phyloP scores from a whole-genome alignment of 352 stramenopile genomes.

The Pythium aristosporum region DNA sequence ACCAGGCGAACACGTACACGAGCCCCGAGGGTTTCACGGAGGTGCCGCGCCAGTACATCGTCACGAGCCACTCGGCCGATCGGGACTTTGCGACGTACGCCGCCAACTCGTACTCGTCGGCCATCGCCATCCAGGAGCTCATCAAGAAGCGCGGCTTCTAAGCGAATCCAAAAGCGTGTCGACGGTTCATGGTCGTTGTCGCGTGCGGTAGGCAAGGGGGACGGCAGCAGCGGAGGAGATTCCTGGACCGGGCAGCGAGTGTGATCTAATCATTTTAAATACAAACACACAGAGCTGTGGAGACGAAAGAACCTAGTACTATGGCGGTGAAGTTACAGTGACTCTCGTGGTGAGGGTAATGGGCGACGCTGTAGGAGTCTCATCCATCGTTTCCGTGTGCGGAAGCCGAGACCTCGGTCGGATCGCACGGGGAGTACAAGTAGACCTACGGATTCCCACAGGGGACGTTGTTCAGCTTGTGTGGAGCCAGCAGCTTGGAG shows the following conservation, averaged over 20 bases:
- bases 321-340: too few relatives aligned
- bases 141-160: conserved; percentile 83
- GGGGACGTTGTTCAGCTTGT: not conserved
- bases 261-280: not conserved
- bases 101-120: conserved; percentile 85
- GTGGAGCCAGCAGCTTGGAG: not conserved
- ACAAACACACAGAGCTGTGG: not conserved
- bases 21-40: conserved; percentile 66
- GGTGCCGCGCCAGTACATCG: conserved; percentile 73
- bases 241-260: not conserved
- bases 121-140: conserved; percentile 76
- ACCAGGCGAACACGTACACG: conserved; percentile 59
- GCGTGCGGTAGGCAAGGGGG: not conserved
- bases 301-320: not conserved
- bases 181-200: not conserved
- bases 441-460: conserved; percentile 40
- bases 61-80: conserved; percentile 64
- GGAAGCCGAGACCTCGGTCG: not conserved
- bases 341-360: too few relatives aligned
- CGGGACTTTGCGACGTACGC: conserved; percentile 78
- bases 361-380: too few relatives aligned
- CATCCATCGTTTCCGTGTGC: too few relatives aligned
- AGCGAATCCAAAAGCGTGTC: conserved; percentile 7
- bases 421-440: conserved; percentile 38
- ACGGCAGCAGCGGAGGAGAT: not conserved